A percentile compares a stretch with the other conserved stretches of the same genome.
Conservation (phyloP, 495 filamentous ascomycete genomes). For the Aspergillus carlsbadensis region DNA sequence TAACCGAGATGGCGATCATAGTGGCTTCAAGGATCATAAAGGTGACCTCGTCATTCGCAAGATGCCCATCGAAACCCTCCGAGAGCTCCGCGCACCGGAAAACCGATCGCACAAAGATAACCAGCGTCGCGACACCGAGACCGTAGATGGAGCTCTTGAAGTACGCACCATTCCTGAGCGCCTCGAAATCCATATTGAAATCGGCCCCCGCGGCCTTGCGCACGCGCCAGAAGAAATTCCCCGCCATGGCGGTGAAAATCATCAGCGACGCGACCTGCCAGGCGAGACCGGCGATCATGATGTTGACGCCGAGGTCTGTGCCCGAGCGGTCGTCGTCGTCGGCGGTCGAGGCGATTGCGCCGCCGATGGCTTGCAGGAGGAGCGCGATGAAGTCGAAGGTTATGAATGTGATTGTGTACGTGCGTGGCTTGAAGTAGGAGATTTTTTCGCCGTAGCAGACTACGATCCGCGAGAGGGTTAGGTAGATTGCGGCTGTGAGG, state of each 20-base stretch:
- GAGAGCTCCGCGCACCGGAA: conserved; percentile 66
- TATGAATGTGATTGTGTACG: conserved; percentile 55
- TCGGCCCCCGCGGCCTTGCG: conserved; percentile 10
- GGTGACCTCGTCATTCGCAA: conserved; percentile 58
- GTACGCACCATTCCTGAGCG: not conserved
- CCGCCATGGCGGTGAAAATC: conserved; percentile 50
- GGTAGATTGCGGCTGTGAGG: conserved; percentile 57
- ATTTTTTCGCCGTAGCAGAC: conserved; percentile 44
- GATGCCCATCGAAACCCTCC: conserved; percentile 53
- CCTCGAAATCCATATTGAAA: conserved; percentile 6
- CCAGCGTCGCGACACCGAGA: conserved; percentile 50
- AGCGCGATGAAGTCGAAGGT: conserved; percentile 55
- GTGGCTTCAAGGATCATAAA: conserved; percentile 71
- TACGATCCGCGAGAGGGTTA: conserved; percentile 56
- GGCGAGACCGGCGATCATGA: conserved; percentile 56
- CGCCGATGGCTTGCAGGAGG: conserved; percentile 54
- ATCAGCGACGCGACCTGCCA: conserved; percentile 55
- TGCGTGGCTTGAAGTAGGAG: conserved; percentile 49
- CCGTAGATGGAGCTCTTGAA: conserved; percentile 19
- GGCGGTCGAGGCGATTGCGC: conserved; percentile 50
- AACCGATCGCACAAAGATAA: conserved; percentile 60
- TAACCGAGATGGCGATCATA: conserved; percentile 64
- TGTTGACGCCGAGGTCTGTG: conserved; percentile 40
- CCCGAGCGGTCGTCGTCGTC: conserved; percentile 28
- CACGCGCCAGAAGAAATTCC: conserved; percentile 50